phyloP scores from a whole-genome alignment of 768 basidiomycete species.

The Boletus sp. region DNA sequence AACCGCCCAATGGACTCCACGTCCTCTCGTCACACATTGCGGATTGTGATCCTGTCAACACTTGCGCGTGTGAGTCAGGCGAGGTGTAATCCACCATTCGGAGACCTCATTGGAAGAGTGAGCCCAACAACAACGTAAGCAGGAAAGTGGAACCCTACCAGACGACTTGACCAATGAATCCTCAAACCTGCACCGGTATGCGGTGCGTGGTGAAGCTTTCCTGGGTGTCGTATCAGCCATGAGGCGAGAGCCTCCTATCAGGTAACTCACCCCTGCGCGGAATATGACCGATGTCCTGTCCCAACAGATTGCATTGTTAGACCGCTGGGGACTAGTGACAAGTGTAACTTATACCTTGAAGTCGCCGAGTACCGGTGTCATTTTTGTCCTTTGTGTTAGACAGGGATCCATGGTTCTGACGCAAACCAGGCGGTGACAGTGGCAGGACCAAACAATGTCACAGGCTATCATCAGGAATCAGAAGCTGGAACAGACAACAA shows the following conservation, averaged over 20 bases:
- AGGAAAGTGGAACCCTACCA: slow-evolving; percentile 34
- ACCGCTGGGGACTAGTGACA: background rate
- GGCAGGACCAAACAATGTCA: slow-evolving; percentile 41
- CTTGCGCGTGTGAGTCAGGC: slow-evolving; percentile 47
- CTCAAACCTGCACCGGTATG: slow-evolving; percentile 48
- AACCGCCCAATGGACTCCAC: too few relatives aligned
- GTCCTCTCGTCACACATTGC: too few relatives aligned
- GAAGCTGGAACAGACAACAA: background rate
- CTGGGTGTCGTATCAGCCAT: slow-evolving; percentile 27
- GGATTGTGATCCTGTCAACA: too few relatives aligned
- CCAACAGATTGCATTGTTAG: slow-evolving; percentile 36
- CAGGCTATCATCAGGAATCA: slow-evolving; percentile 23
- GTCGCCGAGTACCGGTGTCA: slow-evolving; percentile 54
- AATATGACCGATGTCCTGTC: slow-evolving; percentile 51
- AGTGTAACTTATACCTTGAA: slow-evolving; percentile 38
- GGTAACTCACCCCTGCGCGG: slow-evolving; percentile 41
- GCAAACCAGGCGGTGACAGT: slow-evolving; percentile 55
- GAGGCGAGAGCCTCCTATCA: slow-evolving; percentile 4
- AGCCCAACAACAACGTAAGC: background rate
- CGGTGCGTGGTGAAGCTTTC: slow-evolving; percentile 43
- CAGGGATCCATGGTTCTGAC: slow-evolving; percentile 48
- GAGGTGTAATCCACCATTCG: slow-evolving; percentile 42
- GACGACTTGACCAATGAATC: slow-evolving; percentile 54
- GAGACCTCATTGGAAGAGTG: slow-evolving; percentile 38
- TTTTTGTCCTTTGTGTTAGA: slow-evolving; percentile 45